Conservation (phyloP, 2,329 filamentous ascomycete species). For the Penicillium sp. region DNA sequence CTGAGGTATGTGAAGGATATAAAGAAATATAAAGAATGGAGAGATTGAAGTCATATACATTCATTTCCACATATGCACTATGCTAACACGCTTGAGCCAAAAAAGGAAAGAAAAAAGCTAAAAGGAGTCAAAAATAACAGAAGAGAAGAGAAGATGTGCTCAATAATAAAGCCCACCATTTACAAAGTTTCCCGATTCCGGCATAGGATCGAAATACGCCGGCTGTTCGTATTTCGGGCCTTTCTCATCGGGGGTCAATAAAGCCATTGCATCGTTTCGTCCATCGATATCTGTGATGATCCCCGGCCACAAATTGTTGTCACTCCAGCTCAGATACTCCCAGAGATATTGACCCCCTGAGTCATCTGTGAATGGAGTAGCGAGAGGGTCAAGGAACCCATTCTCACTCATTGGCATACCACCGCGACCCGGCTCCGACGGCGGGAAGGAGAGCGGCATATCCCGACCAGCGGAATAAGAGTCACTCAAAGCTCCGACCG, state of each 20-base stretch:
- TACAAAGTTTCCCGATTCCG: slow-evolving; percentile 27
- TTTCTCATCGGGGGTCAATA: slow-evolving; percentile 32
- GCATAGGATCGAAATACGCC: slow-evolving; percentile 23
- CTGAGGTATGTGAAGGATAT: no score
- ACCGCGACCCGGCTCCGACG: slow-evolving; percentile 20
- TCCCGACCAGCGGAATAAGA: slow-evolving; percentile 22
- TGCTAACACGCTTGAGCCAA: slow-evolving; percentile 5
- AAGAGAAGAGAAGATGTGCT: not conserved
- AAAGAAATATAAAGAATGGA: not conserved
- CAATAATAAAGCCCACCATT: slow-evolving; percentile 30
- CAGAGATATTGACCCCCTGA: slow-evolving; percentile 35
- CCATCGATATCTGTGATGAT: slow-evolving; percentile 26
- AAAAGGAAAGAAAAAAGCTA: not conserved
- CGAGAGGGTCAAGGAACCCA: slow-evolving; percentile 27
- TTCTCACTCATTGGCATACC: slow-evolving; percentile 19
- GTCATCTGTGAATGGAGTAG: slow-evolving; percentile 29
- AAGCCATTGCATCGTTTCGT: slow-evolving; percentile 21
- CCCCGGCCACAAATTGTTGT: slow-evolving; percentile 34
- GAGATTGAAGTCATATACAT: not conserved
- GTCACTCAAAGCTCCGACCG: slow-evolving; percentile 10
- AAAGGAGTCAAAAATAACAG: not conserved
- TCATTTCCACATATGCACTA: slow-evolving; percentile 8
- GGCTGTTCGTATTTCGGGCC: slow-evolving; percentile 24
- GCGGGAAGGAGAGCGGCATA: slow-evolving; percentile 13
- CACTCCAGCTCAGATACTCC: slow-evolving; percentile 43